Evolutionary conservation across 257 asterid species (phyloP).

Genomic region (Jasminum sambac): DNA sequence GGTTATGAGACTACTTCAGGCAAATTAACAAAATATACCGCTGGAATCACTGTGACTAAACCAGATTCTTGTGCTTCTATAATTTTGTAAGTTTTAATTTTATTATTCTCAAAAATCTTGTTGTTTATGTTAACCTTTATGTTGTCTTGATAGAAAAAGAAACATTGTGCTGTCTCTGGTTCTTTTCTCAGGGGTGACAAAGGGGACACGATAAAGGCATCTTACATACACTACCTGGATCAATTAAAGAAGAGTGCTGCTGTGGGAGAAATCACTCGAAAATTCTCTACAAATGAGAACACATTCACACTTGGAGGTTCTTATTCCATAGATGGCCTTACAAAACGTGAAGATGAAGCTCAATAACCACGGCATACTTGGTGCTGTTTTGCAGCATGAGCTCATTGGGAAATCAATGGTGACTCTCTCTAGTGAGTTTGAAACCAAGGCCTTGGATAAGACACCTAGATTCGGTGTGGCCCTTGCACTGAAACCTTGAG

Average conservation of each 20-base stretch:
- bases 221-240: constrained; percentile 61
- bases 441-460: constrained; percentile 81
- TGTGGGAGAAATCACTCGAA: constrained; percentile 65
- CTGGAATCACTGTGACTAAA: constrained; percentile 70
- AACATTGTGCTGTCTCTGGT: not conserved
- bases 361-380: constrained; percentile 70
- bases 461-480: constrained; percentile 71
- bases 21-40: constrained; percentile 72
- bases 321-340: constrained; percentile 58
- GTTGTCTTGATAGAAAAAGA: not conserved
- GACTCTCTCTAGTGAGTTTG: constrained; percentile 71
- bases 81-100: constrained; percentile 56
- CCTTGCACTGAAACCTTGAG: constrained; percentile 64
- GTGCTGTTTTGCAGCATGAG: constrained; percentile 72
- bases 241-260: constrained; percentile 53
- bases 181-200: constrained; percentile 55
- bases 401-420: constrained; percentile 58
- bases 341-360: constrained; percentile 67
- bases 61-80: constrained; percentile 73
- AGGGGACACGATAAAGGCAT: constrained; percentile 71
- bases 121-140: not conserved
- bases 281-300: constrained; percentile 76
- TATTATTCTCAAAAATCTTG: constrained; percentile 1
- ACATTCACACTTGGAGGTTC: constrained; percentile 81
- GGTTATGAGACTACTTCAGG: constrained; percentile 70